Evolutionary conservation across 495 filamentous ascomycete genomes (phyloP).

Genomic region (Neurospora sublineolata): DNA sequence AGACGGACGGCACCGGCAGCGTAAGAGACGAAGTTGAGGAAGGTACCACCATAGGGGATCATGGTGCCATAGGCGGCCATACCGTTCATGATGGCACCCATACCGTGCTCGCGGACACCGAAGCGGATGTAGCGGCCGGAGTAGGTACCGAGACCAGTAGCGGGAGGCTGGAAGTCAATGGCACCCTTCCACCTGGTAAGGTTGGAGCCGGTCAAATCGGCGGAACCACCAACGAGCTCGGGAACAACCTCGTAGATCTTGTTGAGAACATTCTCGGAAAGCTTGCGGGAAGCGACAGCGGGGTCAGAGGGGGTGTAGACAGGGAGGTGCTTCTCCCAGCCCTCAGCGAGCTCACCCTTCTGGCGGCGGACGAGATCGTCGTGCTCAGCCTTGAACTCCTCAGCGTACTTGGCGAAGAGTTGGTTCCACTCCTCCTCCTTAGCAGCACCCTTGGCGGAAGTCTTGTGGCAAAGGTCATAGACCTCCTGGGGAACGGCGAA

Average conservation of each 20-base stretch:
- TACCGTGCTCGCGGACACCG: constrained; percentile 93
- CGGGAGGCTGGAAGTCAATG: constrained; percentile 91
- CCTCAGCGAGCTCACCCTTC: constrained; percentile 76
- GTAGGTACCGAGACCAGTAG: constrained; percentile 74
- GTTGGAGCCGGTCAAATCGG: constrained; percentile 96
- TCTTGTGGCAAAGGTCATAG: constrained; percentile 80
- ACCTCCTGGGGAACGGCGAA: constrained; percentile 93
- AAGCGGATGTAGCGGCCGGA: constrained; percentile 90
- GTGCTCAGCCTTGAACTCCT: constrained; percentile 62
- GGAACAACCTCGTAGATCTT: constrained; percentile 75
- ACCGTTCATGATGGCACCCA: constrained; percentile 98
- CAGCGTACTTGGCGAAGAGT: constrained; percentile 75
- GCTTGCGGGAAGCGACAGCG: constrained; percentile 82
- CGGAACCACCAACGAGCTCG: constrained; percentile 90
- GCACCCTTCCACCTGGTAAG: constrained; percentile 97
- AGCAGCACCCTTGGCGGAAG: constrained; percentile 72
- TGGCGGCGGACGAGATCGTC: constrained; percentile 76
- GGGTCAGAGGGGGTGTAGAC: constrained; percentile 80
- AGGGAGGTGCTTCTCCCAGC: constrained; percentile 92
- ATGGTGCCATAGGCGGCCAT: constrained; percentile 89
- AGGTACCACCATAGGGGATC: constrained; percentile 89
- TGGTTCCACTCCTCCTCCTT: constrained; percentile 92
- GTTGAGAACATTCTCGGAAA: constrained; percentile 86
- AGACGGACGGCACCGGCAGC: constrained; percentile 91
- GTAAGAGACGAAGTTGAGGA: constrained; percentile 99